Conservation (phyloP, 306 rosid species). For the Arachis hypogaea region DNA sequence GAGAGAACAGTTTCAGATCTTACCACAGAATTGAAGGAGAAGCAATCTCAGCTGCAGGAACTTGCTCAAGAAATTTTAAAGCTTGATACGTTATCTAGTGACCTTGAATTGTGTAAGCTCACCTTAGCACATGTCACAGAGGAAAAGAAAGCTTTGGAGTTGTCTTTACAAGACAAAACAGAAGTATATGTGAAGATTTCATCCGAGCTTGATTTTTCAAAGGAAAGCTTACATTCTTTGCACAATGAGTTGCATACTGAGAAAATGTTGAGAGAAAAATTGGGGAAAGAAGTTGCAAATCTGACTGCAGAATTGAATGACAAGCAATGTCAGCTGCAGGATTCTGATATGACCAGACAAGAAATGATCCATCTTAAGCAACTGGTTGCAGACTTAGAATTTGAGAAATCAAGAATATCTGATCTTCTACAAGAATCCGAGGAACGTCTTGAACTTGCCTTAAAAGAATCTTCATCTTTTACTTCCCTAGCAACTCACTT, state of each 20-base stretch:
- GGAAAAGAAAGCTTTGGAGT: constrained; percentile 67
- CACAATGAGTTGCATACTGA: constrained; percentile 56
- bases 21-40: constrained; percentile 63
- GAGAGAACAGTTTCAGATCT: constrained; percentile 63
- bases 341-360: constrained; percentile 58
- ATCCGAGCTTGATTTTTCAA: constrained; percentile 56
- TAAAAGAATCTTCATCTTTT: constrained; percentile 56
- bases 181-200: constrained; percentile 62
- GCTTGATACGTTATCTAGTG: constrained; percentile 47
- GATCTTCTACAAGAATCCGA: constrained; percentile 58
- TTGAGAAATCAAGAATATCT: constrained; percentile 68
- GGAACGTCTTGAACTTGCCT: constrained; percentile 51
- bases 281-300: constrained; percentile 58
- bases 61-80: constrained; percentile 28
- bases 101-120: constrained; percentile 62
- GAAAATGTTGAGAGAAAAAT: constrained; percentile 53
- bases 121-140: constrained; percentile 48
- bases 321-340: constrained; percentile 61
- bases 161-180: constrained; percentile 56
- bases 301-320: constrained; percentile 66
- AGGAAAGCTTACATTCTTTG: constrained; percentile 53
- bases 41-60: constrained; percentile 57
- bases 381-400: constrained; percentile 59
- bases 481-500: constrained; percentile 57
- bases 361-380: constrained; percentile 69